Evolutionary conservation across 441 rosid species (phyloP), one percentile per base, ranked within the genome.

Genomic region (Bocquillonia castaneifolia): DNA sequence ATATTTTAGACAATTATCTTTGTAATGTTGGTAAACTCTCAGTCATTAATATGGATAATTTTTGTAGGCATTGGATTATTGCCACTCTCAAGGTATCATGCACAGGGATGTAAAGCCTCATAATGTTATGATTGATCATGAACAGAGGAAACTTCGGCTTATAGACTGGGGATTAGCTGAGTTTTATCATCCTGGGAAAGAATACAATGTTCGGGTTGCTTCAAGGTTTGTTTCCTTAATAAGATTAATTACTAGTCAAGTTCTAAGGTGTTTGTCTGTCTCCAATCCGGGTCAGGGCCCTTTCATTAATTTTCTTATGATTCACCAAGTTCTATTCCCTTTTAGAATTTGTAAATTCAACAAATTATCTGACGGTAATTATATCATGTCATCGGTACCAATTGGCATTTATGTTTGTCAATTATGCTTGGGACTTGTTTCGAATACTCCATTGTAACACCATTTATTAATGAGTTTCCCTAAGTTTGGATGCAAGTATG

Each of bases 81-180:
- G 99, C 78, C 99, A 92, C 80, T 88, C 98, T 0, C 96, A 88
- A 79, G 99, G 99, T 64, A 94, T 94, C 50, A 92, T 94, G 99
- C 99, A 94, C 74, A 86, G 97, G 57, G 99, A 94, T 82, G 99
- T 94, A 66, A 94, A 90, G 77, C 99, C 98, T 0, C 99, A 94
- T 75, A 94, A 94, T 81, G 98, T 94, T 66, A 92, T 94, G 99
- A 92, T 94, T 81, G 99, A 92, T 81, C 99, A 92, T 23, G 99
- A 87, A 67, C 97, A 85, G 77, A 81, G 96, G 62, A 94, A 92
- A 71, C 98, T 94, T 60, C 96, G 97, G 34, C 86, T 94, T 56
- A 92, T 94, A 67, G 99, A 92, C 63, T 94, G 98, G 98, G 99
- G 99, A 68, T 89, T 94, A 64, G 98, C 98, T 10, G 99, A 94